Evolutionary conservation across 805 yeast species (phyloP), one percentile per base, ranked within the genome.

Genomic region (Kuraishia cidri): DNA sequence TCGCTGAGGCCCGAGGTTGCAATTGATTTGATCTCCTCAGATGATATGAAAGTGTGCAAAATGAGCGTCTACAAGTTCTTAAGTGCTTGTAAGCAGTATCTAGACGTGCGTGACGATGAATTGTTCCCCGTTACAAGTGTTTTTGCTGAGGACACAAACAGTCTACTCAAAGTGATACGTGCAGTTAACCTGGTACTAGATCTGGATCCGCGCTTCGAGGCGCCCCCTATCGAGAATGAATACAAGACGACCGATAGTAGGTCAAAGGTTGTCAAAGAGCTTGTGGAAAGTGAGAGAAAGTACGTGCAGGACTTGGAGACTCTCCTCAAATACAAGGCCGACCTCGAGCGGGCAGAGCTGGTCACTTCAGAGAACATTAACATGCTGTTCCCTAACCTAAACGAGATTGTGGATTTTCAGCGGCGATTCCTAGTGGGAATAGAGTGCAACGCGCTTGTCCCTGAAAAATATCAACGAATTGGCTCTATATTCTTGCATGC

Each of bases 121-220:
- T 65, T 90, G 54, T 88, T 92, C 58, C 85, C 95, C 20, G 82
- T 92, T 29, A 81, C 95, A 12, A 83, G 85, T 54, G 94, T 87
- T 1, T 90, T 86, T 47, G 72, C 86, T 28, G 88, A 84, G 44
- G 77, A 75, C 39, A 80, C 95, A 4, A 73, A 77, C 37, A 94
- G 81, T 46, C 60, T 92, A 23, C 53, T 87, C 28, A 79, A 76
- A 49, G 85, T 88, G 15, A 64, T 88, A 21, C 69, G 69, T 24
- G 88, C 87, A 0, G 82, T 90, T 11, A 71, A 71, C 31, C 62
- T 73, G 29, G 72, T 88, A 11, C 64, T 80, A 34, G 72, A 76
- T 41, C 48, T 72, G 25, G 71, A 69, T 17, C 69, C 75, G 6
- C 56, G 55, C 13, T 45, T 46, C 24, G 29, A 21, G 9, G 24